Conservation (phyloP, 768 basidiomycete species). For the Hericium coralloides region DNA sequence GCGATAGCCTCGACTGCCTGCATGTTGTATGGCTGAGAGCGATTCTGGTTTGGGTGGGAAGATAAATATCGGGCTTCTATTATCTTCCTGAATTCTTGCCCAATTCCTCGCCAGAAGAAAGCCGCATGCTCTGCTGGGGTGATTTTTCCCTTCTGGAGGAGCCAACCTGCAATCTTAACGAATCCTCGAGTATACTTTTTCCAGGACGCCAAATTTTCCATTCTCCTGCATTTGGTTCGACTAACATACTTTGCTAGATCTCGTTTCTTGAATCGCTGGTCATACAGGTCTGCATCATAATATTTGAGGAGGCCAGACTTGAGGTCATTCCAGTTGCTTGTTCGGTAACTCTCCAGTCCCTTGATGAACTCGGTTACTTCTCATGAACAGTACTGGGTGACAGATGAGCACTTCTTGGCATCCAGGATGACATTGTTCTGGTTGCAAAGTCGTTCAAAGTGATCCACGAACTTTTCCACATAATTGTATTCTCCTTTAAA, state of each 20-base stretch:
- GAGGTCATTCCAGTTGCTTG: background rate
- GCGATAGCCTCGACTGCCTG: background rate
- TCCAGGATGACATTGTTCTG: background rate
- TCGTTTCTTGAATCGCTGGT: background rate
- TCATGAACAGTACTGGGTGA: background rate
- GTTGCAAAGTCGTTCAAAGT: background rate
- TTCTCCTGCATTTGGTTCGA: background rate
- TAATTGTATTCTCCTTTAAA: background rate
- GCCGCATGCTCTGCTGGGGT: background rate
- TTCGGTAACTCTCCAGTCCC: background rate
- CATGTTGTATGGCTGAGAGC: background rate
- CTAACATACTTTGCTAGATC: background rate
- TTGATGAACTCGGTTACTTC: background rate
- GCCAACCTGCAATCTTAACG: background rate
- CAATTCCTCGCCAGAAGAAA: background rate
- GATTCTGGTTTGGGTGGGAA: background rate
- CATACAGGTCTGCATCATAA: background rate
- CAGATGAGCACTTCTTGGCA: background rate
- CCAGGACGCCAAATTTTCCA: background rate
- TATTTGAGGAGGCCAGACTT: background rate
- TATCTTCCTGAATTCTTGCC: background rate
- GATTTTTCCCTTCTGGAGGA: background rate
- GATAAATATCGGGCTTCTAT: background rate
- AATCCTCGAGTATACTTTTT: background rate
- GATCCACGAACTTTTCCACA: background rate